Conservation (phyloP, 2,329 filamentous ascomycete genomes). For the Penicillium verrucosum region DNA sequence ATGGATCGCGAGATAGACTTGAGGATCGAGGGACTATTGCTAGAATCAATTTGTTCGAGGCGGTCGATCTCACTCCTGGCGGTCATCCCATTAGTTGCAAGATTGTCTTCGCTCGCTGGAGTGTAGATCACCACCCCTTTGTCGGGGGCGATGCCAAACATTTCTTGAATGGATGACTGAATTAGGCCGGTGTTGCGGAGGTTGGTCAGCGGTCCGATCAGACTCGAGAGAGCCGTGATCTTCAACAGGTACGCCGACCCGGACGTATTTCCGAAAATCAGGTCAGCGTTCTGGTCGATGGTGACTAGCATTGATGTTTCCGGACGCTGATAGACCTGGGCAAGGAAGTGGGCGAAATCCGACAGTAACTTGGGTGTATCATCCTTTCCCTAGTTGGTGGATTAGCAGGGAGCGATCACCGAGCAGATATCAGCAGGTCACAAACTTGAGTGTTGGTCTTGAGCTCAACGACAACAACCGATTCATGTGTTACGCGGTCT, state of each 20-base stretch:
- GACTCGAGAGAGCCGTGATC: constrained; percentile 65
- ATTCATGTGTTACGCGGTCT: constrained; percentile 53
- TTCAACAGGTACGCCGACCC: constrained; percentile 77
- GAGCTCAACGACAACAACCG: constrained; percentile 61
- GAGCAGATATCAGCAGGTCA: constrained; percentile 3
- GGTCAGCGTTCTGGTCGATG: constrained; percentile 70
- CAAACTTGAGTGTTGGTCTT: constrained; percentile 63
- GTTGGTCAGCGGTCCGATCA: constrained; percentile 72
- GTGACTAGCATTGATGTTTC: constrained; percentile 71
- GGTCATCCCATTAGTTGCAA: constrained; percentile 69
- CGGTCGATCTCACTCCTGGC: constrained; percentile 65
- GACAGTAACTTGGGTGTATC: constrained; percentile 73
- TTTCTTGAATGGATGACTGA: constrained; percentile 69
- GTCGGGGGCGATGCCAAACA: constrained; percentile 62
- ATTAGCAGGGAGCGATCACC: constrained; percentile 19
- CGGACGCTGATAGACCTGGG: constrained; percentile 70
- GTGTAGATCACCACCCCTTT: constrained; percentile 73
- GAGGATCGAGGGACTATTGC: constrained; percentile 41
- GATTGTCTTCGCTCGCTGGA: constrained; percentile 65
- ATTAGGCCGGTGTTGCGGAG: constrained; percentile 76
- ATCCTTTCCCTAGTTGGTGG: constrained; percentile 54
- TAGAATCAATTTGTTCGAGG: constrained; percentile 45
- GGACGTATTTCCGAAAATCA: constrained; percentile 71
- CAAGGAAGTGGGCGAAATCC: constrained; percentile 69
- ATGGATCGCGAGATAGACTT: constrained; percentile 39